phyloP scores from a whole-genome alignment of 108 stramenopile species.

The Cyclotella choctawhatcheeana region DNA sequence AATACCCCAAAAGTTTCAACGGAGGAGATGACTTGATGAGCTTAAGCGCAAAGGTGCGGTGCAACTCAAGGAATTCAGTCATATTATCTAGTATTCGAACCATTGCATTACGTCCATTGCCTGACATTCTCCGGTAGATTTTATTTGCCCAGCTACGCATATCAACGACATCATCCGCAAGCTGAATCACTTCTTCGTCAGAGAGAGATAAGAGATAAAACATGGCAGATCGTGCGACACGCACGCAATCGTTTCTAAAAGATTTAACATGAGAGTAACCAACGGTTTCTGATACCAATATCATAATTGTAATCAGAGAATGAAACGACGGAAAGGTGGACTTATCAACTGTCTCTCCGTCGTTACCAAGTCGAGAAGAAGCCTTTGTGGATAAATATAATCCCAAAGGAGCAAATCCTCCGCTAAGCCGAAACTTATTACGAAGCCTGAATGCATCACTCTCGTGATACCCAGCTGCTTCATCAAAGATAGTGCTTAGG shows the following conservation, averaged over 20 bases:
- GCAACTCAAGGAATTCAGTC: not conserved
- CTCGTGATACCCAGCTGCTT: not conserved
- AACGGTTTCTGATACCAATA: not conserved
- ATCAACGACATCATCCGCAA: not conserved
- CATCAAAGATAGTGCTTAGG: not conserved
- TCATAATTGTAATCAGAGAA: not conserved
- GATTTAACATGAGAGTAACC: not conserved
- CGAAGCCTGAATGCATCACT: not conserved
- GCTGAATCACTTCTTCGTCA: not conserved
- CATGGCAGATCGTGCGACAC: not conserved
- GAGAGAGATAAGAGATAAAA: not conserved
- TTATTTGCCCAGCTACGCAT: not conserved
- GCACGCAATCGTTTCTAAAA: not conserved
- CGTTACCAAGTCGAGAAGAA: not conserved
- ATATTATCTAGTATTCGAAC: not conserved
- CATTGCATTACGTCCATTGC: not conserved
- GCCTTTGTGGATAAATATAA: not conserved
- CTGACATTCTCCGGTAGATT: not conserved
- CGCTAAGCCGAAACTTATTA: not conserved
- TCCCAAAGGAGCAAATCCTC: not conserved
- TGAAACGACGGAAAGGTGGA: not conserved
- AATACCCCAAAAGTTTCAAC: not conserved
- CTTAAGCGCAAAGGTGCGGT: not conserved
- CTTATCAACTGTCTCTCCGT: not conserved
- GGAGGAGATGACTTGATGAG: not conserved